Evolutionary conservation across 2,329 filamentous ascomycete species (phyloP), one percentile per base, ranked within the genome.

Genomic region (Fusarium bulbicola): DNA sequence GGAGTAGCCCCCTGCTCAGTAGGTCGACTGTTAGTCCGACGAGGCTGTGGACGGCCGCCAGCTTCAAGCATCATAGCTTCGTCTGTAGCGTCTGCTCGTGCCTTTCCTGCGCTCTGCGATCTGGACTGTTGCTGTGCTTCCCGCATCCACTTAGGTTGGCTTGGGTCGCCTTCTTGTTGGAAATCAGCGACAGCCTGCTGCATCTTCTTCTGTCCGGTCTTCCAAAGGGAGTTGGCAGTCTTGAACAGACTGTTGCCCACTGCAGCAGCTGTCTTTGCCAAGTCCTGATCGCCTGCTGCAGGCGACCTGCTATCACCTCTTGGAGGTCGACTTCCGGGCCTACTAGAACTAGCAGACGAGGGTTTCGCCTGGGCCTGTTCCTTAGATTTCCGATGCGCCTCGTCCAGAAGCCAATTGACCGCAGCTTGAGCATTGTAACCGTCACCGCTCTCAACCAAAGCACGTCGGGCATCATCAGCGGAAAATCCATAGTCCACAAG

Each of bases 401-500:
- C 93, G 64, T 97, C 96, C 40, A 99, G 84, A 15, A 99, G 87
- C 91, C 92, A 97, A 45, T 95, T 92, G 12, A 97, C 94, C 5
- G 95, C 95, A 54, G 91, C 92, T 80, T 97, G 94, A 15, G 97
- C 90, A 79, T 98, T 92, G 3, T 91, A 83, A 6, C 94, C 93
- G 7, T 91, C 91, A 8, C 94, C 92, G 37, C 93, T 97, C 77
- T 94, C 92, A 16, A 91, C 90, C 45, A 99, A 83, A 10, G 95
- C 96, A 70, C 92, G 87, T 60, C 89, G 88, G n/a, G 96, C 92
- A 77, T 95, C 94, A 66, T 97, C 93, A 1, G 91, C 88, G 0
- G 94, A 91, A 76, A 99, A 99, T 1, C 96, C 96, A 90, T 98
- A 98, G 74, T 98, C 95, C 7, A 98, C 91, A 32, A 99, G 85